Evolutionary conservation across 176 grass and related monocot species (phyloP), one percentile per base, ranked within the genome.

Genomic region (Aechmea fasciata): DNA sequence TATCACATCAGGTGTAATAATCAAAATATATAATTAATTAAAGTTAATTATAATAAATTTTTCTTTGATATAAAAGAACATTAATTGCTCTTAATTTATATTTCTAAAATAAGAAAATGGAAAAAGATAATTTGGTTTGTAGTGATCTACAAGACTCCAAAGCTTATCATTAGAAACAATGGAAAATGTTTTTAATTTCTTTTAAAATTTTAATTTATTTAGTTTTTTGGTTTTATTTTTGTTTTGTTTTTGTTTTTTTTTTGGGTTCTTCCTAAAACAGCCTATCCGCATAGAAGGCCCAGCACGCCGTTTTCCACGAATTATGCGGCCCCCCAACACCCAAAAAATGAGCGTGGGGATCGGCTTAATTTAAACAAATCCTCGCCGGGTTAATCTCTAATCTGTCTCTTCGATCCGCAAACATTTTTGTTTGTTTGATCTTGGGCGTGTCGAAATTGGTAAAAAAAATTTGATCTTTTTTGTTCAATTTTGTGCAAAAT

Each of bases 381-480:
- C 74, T 61, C 79, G 73, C 49, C 15, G 75, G 86, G 82, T 88
- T 73, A 72, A 75, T 88, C 74, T 67, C 71, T 66, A 68, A 68
- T 70, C n/a, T n/a, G 55, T 74, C 70, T 81, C 81, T 68, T 72
- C 47, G 74, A 64, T 81, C 75, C 77, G 79, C 73, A 66, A 50
- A 52, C 12, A 48, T 72, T 17, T 69, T 69, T 14, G 68, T 78
- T 78, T 49, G 71, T 88, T 78, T 88, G 81, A 80, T 88, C 65
- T 84, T 67, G 67, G 85, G 62, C 73, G 55, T 74, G 48, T 41
- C 33, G 75, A 68, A 84, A 80, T 53, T 78, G 81, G 75, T 75
- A 69, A 8, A 59, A 57, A n/a, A 59, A 59, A 61, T 19, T 22
- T 1, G 68, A 18, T 57, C 67, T 65, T 54, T 69, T 67, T 41